These are phyloP conservation scores for Truncatella angustata DNA, from an alignment of 2,329 filamentous ascomycete species.

Conservation along the genomic window DNA sequence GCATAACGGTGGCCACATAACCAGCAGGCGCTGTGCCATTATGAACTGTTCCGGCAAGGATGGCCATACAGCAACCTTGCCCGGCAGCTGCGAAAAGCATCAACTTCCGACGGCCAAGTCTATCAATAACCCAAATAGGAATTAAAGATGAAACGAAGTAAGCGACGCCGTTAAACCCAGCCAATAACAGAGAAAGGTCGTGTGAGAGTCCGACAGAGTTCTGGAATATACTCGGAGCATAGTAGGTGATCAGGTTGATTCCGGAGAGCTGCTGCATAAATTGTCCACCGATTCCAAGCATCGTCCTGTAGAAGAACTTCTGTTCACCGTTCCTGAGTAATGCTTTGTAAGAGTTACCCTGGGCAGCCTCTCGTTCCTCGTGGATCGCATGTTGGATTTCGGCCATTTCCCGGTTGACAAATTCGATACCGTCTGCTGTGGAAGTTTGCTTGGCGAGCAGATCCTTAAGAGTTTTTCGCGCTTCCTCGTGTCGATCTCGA, in stretches of 20 bases:
- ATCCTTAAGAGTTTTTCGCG: neutral
- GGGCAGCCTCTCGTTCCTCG: slow-evolving; percentile 37
- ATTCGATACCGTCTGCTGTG: neutral
- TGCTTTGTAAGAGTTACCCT: slow-evolving; percentile 29
- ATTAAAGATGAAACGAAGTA: slow-evolving; percentile 31
- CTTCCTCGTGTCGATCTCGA: slow-evolving; percentile 4
- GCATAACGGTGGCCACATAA: slow-evolving; percentile 42
- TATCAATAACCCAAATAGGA: slow-evolving; percentile 33
- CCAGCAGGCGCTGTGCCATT: slow-evolving; percentile 34
- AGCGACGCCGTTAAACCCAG: slow-evolving; percentile 48
- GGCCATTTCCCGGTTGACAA: slow-evolving; percentile 14
- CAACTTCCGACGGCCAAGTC: slow-evolving; percentile 54
- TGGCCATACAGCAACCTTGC: slow-evolving; percentile 41
- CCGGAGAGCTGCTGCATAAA: slow-evolving; percentile 41
- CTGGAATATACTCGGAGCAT: slow-evolving; percentile 43
- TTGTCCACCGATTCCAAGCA: slow-evolving; percentile 41
- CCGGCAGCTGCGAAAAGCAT: slow-evolving; percentile 48
- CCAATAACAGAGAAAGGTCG: slow-evolving; percentile 47
- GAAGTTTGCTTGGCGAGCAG: neutral
- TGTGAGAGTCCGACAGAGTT: slow-evolving; percentile 40
- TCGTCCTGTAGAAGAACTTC: slow-evolving; percentile 36
- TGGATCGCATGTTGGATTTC: slow-evolving; percentile 38
- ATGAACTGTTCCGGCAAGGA: slow-evolving; percentile 42
- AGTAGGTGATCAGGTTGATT: slow-evolving; percentile 35
- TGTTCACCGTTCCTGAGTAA: slow-evolving; percentile 41